Conservation (phyloP, 1,284 basidiomycete species). For the Trametes versicolor region DNA sequence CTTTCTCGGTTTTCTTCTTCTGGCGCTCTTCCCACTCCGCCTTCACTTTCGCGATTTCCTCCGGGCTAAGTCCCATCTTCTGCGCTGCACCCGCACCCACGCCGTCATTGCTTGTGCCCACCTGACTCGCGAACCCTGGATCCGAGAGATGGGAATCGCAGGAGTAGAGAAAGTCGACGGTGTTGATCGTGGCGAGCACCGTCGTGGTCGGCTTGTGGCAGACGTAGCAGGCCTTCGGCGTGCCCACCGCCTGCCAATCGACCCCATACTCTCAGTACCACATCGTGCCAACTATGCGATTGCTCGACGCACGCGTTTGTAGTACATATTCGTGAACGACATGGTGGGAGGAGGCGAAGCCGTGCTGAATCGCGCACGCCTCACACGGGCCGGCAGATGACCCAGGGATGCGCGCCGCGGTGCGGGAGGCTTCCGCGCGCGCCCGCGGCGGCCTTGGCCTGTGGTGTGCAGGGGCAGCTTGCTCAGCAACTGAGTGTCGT, state of each 20-base stretch:
- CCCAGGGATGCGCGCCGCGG: slow-evolving; percentile 6
- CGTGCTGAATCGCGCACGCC: slow-evolving; percentile 6
- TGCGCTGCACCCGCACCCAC: slow-evolving; percentile 46
- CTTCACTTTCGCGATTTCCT: slow-evolving; percentile 79
- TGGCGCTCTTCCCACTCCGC: slow-evolving; percentile 82
- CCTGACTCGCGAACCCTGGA: slow-evolving; percentile 70
- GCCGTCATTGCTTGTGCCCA: slow-evolving; percentile 51
- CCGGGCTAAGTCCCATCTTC: slow-evolving; percentile 60
- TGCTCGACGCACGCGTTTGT: slow-evolving; percentile 72
- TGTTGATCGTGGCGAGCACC: slow-evolving; percentile 78
- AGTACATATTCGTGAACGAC: slow-evolving; percentile 82
- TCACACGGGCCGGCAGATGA: slow-evolving; percentile 28
- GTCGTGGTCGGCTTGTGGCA: slow-evolving; percentile 79
- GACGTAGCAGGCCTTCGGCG: slow-evolving; percentile 74
- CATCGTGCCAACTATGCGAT: slow-evolving; percentile 6
- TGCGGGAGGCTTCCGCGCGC: slow-evolving; percentile 20
- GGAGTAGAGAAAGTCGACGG: slow-evolving; percentile 79
- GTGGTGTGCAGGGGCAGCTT: slow-evolving; percentile 7
- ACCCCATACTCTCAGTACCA: slow-evolving; percentile 27
- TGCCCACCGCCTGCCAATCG: slow-evolving; percentile 64
- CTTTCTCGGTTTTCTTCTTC: slow-evolving; percentile 59
- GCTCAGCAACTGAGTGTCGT: slow-evolving; percentile 28
- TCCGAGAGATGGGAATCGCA: slow-evolving; percentile 77
- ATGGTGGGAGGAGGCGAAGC: slow-evolving; percentile 47
- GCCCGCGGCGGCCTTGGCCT: slow-evolving; percentile 22